phyloP scores from a whole-genome alignment of 768 basidiomycete species.

The Omphalotus guepiniiformis region DNA sequence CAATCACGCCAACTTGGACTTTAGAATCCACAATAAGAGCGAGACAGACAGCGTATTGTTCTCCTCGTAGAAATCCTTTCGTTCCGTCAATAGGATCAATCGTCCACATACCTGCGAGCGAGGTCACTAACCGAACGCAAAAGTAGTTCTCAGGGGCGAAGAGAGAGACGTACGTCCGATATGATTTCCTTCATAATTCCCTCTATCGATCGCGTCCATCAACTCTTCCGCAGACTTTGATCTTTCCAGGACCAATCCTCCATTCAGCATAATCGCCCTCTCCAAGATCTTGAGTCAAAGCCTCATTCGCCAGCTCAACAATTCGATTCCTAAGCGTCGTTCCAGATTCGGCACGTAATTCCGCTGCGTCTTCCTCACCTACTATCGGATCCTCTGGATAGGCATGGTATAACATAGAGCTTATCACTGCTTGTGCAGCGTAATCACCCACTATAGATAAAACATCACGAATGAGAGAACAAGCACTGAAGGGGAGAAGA shows the following conservation, averaged over 20 bases:
- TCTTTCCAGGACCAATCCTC: constrained; percentile 63
- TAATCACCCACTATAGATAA: constrained; percentile 79
- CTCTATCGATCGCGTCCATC: constrained; percentile 85
- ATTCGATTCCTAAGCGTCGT: constrained; percentile 57
- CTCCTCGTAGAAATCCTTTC: constrained; percentile 88
- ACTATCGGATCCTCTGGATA: constrained; percentile 89
- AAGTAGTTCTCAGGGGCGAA: background rate
- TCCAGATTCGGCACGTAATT: constrained; percentile 53
- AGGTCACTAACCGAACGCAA: background rate
- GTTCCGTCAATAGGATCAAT: constrained; percentile 92
- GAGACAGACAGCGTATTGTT: constrained; percentile 90
- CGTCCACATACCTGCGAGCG: constrained; percentile 70
- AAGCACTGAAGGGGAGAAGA: background rate
- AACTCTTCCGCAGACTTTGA: constrained; percentile 53
- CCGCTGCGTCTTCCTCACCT: constrained; percentile 90
- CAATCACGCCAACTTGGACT: constrained; percentile 82
- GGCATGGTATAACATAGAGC: constrained; percentile 65
- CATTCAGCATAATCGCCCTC: constrained; percentile 60
- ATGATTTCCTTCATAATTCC: constrained; percentile 67
- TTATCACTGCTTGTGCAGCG: constrained; percentile 89
- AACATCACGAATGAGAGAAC: constrained; percentile 3
- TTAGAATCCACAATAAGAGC: constrained; percentile 75
- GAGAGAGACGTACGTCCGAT: constrained; percentile 56
- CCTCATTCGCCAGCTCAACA: constrained; percentile 77
- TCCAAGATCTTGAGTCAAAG: constrained; percentile 50